Conservation (phyloP, 352 stramenopile genomes). For the Thraustochytrium striatum region DNA sequence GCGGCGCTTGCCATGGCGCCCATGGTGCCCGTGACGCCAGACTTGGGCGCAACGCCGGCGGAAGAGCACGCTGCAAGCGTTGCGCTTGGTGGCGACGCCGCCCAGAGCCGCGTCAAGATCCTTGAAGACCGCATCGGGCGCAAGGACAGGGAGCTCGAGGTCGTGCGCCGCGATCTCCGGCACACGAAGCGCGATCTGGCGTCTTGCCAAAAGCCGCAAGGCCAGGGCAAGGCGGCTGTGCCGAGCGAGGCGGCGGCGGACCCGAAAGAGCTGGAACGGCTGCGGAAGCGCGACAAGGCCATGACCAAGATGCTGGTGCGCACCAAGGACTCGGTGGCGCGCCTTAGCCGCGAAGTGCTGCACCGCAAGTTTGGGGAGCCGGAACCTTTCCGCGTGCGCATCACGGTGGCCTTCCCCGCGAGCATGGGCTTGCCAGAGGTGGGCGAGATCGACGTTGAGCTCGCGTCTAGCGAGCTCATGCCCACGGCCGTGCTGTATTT, state of each 20-base stretch:
- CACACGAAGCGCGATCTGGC: not conserved
- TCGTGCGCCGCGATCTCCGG: not conserved
- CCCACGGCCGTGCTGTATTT: constrained; percentile 64
- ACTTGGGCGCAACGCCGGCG: no score
- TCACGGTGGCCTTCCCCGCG: constrained; percentile 9
- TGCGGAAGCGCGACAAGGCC: not conserved
- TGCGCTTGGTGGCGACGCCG: no score
- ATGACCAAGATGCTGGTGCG: not conserved
- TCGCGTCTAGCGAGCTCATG: constrained; percentile 61
- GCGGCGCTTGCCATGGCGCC: no score
- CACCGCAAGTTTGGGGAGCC: not conserved
- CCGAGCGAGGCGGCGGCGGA: not conserved
- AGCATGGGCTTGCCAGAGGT: not conserved
- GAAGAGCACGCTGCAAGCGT: no score
- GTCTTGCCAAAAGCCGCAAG: no score
- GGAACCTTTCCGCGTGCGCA: not conserved
- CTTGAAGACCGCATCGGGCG: not conserved
- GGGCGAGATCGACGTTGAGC: constrained; percentile 57
- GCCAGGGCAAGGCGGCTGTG: not conserved
- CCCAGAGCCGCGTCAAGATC: not conserved
- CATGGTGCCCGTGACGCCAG: no score
- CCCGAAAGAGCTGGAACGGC: not conserved
- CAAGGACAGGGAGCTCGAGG: not conserved
- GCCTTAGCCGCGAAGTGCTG: not conserved
- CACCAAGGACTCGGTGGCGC: not conserved